Base-by-base conservation (phyloP, 202 grass and related monocot genomes). In the Digitaria exilis region DNA sequence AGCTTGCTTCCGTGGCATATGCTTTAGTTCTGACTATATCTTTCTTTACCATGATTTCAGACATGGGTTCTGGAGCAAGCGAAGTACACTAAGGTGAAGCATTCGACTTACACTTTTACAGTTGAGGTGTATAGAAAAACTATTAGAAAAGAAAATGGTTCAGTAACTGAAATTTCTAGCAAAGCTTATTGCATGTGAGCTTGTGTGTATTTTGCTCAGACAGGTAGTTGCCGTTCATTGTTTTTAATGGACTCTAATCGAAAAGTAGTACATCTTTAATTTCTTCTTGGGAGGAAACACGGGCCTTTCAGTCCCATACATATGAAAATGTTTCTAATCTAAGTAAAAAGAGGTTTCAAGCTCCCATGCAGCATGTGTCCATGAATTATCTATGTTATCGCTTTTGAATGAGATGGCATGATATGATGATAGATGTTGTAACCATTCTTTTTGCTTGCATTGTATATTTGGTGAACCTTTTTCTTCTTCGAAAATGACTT, bases 31-130 rank as follows among this genome's bases (percentile, higher is more conserved):
- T 96, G 65, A 87, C 50, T 64, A 39, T 80, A 6, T 45, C 64
- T 14, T 49, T 80, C 2, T 77, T 24, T 69, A 69, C 26, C 30
- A 55, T 87, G 44, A 72, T 87, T 87, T 92, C 87, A 99, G 93
- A 87, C 91, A 84, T 91, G 91, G 93, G 72, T 96, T 87, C 83
- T 99, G 80, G 93, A 96, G 76, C 78, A 96, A 89, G 89, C 89
- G 19, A 94, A 92, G 55, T 99, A 96, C 83, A 86, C 81, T 37
- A 99, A 96, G 93, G 93, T 99, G 79, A 83, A 67, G 25, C 17
- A 82, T 86, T 73, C 22, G 22, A 50, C 57, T 72, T 32, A 44
- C 5, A n/a, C 56, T 45, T 30, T 35, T 45, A 59, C 19, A 54
- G 31, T 37, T 54, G 9, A 55, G 30, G 6, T 80, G 42, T 50